phyloP scores from a whole-genome alignment of 2,329 filamentous ascomycete genomes.

The Nemania bipapillata region DNA sequence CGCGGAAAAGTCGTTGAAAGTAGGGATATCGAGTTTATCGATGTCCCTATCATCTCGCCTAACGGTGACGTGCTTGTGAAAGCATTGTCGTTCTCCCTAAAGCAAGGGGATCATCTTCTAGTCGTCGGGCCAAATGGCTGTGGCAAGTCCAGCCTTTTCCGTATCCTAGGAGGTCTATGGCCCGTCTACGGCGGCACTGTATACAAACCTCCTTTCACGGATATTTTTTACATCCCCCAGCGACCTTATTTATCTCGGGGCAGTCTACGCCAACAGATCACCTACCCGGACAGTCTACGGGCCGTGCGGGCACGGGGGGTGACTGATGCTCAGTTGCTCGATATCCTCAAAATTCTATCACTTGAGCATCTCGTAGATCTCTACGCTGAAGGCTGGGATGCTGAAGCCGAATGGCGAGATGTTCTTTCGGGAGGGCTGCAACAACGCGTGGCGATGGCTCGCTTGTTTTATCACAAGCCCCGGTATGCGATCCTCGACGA shows the following conservation, averaged over 20 bases:
- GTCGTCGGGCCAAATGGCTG: slow-evolving; percentile 97
- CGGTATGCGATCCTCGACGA: slow-evolving; percentile 97
- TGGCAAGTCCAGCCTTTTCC: slow-evolving; percentile 94
- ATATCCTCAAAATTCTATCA: slow-evolving; percentile 80
- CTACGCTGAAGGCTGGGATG: slow-evolving; percentile 84
- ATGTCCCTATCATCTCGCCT: slow-evolving; percentile 90
- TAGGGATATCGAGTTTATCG: slow-evolving; percentile 56
- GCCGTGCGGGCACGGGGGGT: slow-evolving; percentile 87
- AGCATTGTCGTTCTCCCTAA: slow-evolving; percentile 86
- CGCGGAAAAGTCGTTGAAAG: slow-evolving; percentile 86
- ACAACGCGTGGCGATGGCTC: slow-evolving; percentile 95
- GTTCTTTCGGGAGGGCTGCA: slow-evolving; percentile 91
- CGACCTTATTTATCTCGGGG: slow-evolving; percentile 92
- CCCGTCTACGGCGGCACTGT: slow-evolving; percentile 96
- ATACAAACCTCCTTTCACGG: slow-evolving; percentile 86
- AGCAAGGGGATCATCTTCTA: slow-evolving; percentile 87
- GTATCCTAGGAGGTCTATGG: slow-evolving; percentile 95
- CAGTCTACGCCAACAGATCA: slow-evolving; percentile 93
- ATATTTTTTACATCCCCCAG: slow-evolving; percentile 98
- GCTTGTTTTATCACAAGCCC: slow-evolving; percentile 91
- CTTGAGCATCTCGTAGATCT: slow-evolving; percentile 84
- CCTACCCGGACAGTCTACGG: slow-evolving; percentile 89
- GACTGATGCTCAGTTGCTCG: slow-evolving; percentile 81
- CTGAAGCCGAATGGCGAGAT: slow-evolving; percentile 96
- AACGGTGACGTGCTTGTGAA: slow-evolving; percentile 93